These are phyloP conservation scores for Cordyceps cateniannulata DNA, from an alignment of 2,329 filamentous ascomycete species.

Conservation along the genomic window DNA sequence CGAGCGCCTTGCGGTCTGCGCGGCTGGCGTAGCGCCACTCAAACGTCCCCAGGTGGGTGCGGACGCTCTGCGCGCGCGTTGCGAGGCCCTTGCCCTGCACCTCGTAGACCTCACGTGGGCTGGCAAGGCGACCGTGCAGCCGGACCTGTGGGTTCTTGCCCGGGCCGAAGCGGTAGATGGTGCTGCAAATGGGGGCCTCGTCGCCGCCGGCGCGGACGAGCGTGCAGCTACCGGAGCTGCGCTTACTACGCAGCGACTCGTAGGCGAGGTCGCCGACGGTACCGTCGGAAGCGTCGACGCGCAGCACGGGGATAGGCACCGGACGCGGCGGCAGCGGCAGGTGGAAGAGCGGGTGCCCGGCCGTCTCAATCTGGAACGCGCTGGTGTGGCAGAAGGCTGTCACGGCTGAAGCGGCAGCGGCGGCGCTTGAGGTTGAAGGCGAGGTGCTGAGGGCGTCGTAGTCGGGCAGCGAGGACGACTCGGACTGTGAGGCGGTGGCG, in stretches of 20 bases:
- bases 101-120: slow-evolving; percentile 20
- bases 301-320: slow-evolving; percentile 36
- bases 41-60: slow-evolving; percentile 42
- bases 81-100: slow-evolving; percentile 31
- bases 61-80: slow-evolving; percentile 41
- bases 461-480: slow-evolving; percentile 17
- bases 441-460: slow-evolving; percentile 11
- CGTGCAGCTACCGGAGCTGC: slow-evolving; percentile 41
- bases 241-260: slow-evolving; percentile 41
- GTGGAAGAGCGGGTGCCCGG: slow-evolving; percentile 37
- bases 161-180: slow-evolving; percentile 52
- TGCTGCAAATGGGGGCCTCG: slow-evolving; percentile 37
- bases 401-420: background rate
- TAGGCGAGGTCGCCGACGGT: slow-evolving; percentile 40
- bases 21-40: slow-evolving; percentile 50
- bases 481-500: slow-evolving; percentile 20
- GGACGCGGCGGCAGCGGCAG: slow-evolving; percentile 32
- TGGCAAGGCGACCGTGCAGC: slow-evolving; percentile 14
- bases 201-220: slow-evolving; percentile 36
- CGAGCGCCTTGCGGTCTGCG: slow-evolving; percentile 37
- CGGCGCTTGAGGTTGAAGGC: background rate
- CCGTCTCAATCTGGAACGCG: slow-evolving; percentile 42
- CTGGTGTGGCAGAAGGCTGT: slow-evolving; percentile 35
- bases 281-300: slow-evolving; percentile 27
- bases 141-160: slow-evolving; percentile 42